Base-by-base conservation (phyloP, 2,329 filamentous ascomycete genomes). In the Lachnellula arida region DNA sequence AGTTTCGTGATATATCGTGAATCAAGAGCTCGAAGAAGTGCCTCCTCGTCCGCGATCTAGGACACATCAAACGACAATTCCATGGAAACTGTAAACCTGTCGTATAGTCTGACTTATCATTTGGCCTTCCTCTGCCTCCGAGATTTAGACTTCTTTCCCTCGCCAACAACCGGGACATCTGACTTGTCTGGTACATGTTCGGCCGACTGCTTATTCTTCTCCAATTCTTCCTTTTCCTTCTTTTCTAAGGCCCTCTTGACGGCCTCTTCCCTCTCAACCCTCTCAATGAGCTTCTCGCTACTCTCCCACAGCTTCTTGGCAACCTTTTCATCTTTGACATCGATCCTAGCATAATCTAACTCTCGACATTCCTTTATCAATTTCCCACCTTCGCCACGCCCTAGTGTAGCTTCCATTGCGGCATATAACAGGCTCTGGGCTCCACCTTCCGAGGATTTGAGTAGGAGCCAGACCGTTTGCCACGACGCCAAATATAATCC, bases 221-320 rank as follows among this genome's bases (percentile, higher is more conserved):
- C 66, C 25, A 61, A 59, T 58, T 67, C 69, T 43, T 71, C 68
- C 53, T 71, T 68, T 22, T 72, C 73, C 63, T 75, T 76, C 58
- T 71, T 71, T 53, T 65, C 57, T 37, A 67, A 58, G 23, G 65
- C 68, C 53, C 64, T 66, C 58, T 78, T 81, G 49, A 82, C 74
- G 8, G 91, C 91, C 23, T 86, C 82, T 68, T 87, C 83, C 75
- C 89, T 95, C 73, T 97, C 92, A 14, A 87, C 81, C 64, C 81
- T 81, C 70, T 95, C 87, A 54, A 97, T 86, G 60, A 95, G 82
- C 68, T 84, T 84, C 67, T 96, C 92, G 68, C 89, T 96, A 56
- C 89, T 85, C 68, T 95, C 84, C 93, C 93, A 99, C 15, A 99
- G 76, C 70, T 86, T 83, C 79, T 95, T 91, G 56, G 91, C 91